phyloP scores from a whole-genome alignment of 176 grass and related monocot species.

The Oryza rufipogon region DNA sequence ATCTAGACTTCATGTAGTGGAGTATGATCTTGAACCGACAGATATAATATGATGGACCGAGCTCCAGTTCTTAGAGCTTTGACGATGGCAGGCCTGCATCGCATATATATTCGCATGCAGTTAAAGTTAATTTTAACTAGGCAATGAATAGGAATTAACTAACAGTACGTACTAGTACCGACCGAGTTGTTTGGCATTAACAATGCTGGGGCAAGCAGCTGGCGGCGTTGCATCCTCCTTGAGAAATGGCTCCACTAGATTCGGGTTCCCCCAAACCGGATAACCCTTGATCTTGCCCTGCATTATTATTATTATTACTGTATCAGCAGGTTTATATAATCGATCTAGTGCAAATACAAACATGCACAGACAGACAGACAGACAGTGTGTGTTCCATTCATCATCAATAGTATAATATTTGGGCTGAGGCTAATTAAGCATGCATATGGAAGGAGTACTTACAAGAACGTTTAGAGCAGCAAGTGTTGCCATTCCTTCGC shows the following conservation, averaged over 20 bases:
- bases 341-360: no score
- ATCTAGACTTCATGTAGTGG: no score
- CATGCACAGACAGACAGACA: no score
- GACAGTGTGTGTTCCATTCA: no score
- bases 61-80: conserved; percentile 53
- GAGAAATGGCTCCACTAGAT: conserved; percentile 74
- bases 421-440: no score
- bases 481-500: conserved; percentile 95
- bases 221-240: conserved; percentile 60
- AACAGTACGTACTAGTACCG: not conserved
- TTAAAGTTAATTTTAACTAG: no score
- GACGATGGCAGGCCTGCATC: conserved; percentile 60
- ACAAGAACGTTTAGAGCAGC: conserved; percentile 92
- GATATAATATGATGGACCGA: no score
- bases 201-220: conserved; percentile 80
- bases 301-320: not conserved
- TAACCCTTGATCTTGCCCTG: conserved; percentile 94
- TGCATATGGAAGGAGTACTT: conserved; percentile 24
- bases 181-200: conserved; percentile 89
- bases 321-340: no score
- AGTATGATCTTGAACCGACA: no score
- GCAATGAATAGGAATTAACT: no score
- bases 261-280: conserved; percentile 74
- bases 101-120: not conserved
- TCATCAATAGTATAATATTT: no score